These are phyloP conservation scores for Cadophora malorum DNA, from an alignment of 2,329 filamentous ascomycete species.

Conservation along the genomic window DNA sequence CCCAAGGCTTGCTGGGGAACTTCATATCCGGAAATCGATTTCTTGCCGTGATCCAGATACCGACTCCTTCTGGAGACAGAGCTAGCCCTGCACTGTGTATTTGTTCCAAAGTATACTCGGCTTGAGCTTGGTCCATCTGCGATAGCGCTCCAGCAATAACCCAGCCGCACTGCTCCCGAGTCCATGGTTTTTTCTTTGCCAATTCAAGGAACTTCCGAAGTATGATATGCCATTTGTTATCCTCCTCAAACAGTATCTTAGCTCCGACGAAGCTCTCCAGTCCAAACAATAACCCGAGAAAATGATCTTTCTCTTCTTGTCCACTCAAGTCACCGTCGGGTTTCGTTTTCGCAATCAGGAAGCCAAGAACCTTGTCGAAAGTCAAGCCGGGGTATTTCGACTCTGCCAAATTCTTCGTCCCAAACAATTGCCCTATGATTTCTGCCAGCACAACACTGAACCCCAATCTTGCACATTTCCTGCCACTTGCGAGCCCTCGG, in stretches of 20 bases:
- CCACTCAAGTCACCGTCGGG: slow-evolving; percentile 59
- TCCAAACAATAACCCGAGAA: slow-evolving; percentile 86
- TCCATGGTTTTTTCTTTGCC: slow-evolving; percentile 83
- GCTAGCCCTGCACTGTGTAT: slow-evolving; percentile 70
- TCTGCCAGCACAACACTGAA: slow-evolving; percentile 91
- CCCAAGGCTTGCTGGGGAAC: slow-evolving; percentile 75
- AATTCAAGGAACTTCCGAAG: slow-evolving; percentile 76
- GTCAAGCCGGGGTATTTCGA: slow-evolving; percentile 61
- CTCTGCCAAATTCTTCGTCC: slow-evolving; percentile 51
- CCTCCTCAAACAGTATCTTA: slow-evolving; percentile 67
- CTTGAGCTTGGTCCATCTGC: slow-evolving; percentile 62
- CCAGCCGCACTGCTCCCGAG: slow-evolving; percentile 86
- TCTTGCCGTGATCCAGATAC: slow-evolving; percentile 80
- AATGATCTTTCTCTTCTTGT: slow-evolving; percentile 85
- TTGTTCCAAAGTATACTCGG: slow-evolving; percentile 66
- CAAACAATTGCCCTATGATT: slow-evolving; percentile 74
- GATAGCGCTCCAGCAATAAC: slow-evolving; percentile 76
- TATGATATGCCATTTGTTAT: slow-evolving; percentile 69
- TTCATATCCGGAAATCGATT: slow-evolving; percentile 68
- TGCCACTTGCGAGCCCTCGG: slow-evolving; percentile 85
- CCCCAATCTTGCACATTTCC: slow-evolving; percentile 86
- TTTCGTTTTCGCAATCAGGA: slow-evolving; percentile 62
- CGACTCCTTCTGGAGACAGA: slow-evolving; percentile 86
- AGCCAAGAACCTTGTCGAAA: slow-evolving; percentile 60
- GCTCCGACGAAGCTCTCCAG: slow-evolving; percentile 86